A percentile compares a stretch with the other conserved stretches of the same genome.
These are phyloP conservation scores for Chrysanthemum seticuspe DNA, from an alignment of 129 eudicot genomes.

Conservation along the genomic window DNA sequence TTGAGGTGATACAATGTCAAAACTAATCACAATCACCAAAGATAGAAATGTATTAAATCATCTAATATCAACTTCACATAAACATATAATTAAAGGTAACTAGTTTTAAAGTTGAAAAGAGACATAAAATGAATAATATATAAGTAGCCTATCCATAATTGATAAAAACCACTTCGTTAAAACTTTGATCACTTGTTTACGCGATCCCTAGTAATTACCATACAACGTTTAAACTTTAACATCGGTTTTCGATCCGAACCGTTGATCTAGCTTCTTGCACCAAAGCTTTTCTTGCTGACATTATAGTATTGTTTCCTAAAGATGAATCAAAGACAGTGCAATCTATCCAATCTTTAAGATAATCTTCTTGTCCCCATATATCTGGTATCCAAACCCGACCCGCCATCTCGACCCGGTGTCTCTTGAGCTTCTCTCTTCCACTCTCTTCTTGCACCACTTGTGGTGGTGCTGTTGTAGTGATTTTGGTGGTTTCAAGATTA, in stretches of 20 bases:
- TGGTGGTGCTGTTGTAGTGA: slow-evolving; percentile 3
- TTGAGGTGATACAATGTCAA: no score
- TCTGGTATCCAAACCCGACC: slow-evolving; percentile 93
- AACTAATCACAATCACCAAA: no score
- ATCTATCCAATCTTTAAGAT: slow-evolving; percentile 82
- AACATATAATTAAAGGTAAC: no score
- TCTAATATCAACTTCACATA: no score
- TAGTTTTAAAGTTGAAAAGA: no score
- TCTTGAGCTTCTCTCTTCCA: slow-evolving; percentile 76
- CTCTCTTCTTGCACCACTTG: slow-evolving; percentile 28
- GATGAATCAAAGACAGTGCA: slow-evolving; percentile 65
- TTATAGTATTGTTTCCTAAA: slow-evolving; percentile 40
- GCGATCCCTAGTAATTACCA: no score
- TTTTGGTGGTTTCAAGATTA: slow-evolving; percentile 20
- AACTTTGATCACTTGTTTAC: no score
- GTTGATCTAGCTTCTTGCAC: slow-evolving; percentile 59
- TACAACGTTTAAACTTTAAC: slow-evolving; percentile 2
- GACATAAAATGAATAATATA: no score
- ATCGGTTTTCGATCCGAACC: slow-evolving; percentile 28
- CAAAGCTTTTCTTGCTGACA: slow-evolving; percentile 75
- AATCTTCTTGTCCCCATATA: slow-evolving; percentile 81
- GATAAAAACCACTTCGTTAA: no score
- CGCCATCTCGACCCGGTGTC: slow-evolving; percentile 74
- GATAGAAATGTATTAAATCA: no score
- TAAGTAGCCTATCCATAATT: no score